phyloP scores from a whole-genome alignment of 352 stramenopile genomes.

The Aphanomyces astaci region DNA sequence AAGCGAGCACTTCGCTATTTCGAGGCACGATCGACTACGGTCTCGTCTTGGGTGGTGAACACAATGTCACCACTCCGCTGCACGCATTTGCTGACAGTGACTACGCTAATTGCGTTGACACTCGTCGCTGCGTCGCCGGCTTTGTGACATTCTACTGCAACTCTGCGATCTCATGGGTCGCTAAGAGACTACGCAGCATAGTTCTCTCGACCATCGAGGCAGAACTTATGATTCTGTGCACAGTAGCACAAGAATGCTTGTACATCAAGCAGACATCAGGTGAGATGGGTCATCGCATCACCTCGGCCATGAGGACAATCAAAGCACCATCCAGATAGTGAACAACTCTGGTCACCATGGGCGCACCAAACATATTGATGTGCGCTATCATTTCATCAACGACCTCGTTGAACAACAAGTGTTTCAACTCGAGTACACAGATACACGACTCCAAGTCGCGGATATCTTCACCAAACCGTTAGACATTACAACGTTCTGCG shows the following conservation, averaged over 20 bases:
- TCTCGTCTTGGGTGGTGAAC: slow-evolving; percentile 9
- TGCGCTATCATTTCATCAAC: slow-evolving; percentile 35
- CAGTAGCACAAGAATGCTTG: slow-evolving; percentile 22
- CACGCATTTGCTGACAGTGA: too few relatives aligned
- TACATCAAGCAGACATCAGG: slow-evolving; percentile 10
- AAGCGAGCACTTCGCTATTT: slow-evolving; percentile 21
- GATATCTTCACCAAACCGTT: slow-evolving; percentile 34
- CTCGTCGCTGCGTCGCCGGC: too few relatives aligned
- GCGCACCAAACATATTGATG: slow-evolving; percentile 31
- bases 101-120: too few relatives aligned
- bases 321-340: slow-evolving; percentile 31
- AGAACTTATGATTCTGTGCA: slow-evolving; percentile 9
- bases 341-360: slow-evolving; percentile 31
- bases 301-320: slow-evolving; percentile 29
- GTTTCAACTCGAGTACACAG: slow-evolving; percentile 27
- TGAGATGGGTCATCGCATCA: slow-evolving; percentile 16
- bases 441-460: slow-evolving; percentile 26
- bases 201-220: slow-evolving; percentile 26
- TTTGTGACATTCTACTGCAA: too few relatives aligned
- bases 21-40: slow-evolving; percentile 22
- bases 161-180: too few relatives aligned
- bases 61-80: too few relatives aligned
- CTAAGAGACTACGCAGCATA: slow-evolving; percentile 27
- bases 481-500: slow-evolving; percentile 20
- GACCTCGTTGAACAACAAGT: slow-evolving; percentile 28